Evolutionary conservation across 768 basidiomycete genomes (phyloP).

Genomic region (Podaxis mareebaensis): DNA sequence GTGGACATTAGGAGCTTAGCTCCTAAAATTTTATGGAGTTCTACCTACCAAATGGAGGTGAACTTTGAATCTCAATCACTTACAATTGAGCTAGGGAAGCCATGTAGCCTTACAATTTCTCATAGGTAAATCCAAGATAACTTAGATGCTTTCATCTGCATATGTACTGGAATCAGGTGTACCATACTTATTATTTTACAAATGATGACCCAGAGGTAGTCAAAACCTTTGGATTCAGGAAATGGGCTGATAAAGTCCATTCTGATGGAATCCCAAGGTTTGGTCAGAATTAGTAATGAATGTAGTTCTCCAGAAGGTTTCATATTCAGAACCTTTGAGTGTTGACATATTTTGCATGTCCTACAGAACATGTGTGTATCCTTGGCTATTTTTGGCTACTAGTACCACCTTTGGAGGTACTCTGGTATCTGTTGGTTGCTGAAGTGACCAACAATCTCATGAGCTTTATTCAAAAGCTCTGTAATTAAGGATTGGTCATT

Average conservation of each 20-base stretch:
- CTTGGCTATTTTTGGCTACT: constrained; percentile 29
- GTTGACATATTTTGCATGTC: constrained; percentile 25
- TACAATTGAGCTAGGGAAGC: too few relatives aligned
- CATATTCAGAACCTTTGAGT: constrained; percentile 20
- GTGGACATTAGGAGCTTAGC: too few relatives aligned
- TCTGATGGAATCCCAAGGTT: constrained; percentile 37
- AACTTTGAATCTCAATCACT: too few relatives aligned
- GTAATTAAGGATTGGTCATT: constrained; percentile 13
- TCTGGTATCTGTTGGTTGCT: constrained; percentile 25
- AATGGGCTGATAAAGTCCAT: constrained; percentile 43
- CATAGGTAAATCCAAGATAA: constrained; percentile 30
- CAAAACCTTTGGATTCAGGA: constrained; percentile 26
- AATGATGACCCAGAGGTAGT: constrained; percentile 33
- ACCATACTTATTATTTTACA: constrained; percentile 32
- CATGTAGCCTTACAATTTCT: constrained; percentile 31
- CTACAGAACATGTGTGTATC: constrained; percentile 26
- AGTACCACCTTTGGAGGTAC: constrained; percentile 34
- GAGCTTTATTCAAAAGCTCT: constrained; percentile 24
- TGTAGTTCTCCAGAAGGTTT: constrained; percentile 30
- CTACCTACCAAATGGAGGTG: too few relatives aligned
- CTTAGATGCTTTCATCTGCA: constrained; percentile 24
- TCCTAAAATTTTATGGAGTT: too few relatives aligned
- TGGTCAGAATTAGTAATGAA: constrained; percentile 25
- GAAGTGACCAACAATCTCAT: constrained; percentile 33
- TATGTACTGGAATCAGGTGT: constrained; percentile 31